phyloP scores from a whole-genome alignment of 805 yeast species.

The Saturnispora saitoi region DNA sequence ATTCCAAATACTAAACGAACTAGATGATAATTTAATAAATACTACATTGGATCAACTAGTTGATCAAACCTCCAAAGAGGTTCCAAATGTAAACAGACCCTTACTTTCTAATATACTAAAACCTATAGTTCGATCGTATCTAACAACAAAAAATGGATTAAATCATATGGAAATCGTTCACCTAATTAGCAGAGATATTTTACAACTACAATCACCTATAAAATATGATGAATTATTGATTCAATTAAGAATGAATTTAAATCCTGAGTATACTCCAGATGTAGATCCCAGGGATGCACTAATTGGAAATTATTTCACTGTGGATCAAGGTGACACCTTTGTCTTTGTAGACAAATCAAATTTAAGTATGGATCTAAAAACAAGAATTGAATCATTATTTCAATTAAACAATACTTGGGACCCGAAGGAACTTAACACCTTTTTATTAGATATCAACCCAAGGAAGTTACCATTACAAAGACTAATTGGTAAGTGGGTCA shows the following conservation, averaged over 20 bases:
- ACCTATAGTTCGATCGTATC: neutral
- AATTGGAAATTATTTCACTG: slow-evolving; percentile 27
- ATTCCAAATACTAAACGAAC: neutral
- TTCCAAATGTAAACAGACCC: neutral
- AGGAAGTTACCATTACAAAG: neutral
- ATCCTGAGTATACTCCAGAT: slow-evolving; percentile 42
- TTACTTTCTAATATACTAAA: neutral
- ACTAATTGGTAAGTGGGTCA: neutral
- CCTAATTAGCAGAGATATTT: slow-evolving; percentile 10
- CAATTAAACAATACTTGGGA: neutral
- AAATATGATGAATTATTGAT: slow-evolving; percentile 47
- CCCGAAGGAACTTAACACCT: neutral
- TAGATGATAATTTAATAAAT: neutral
- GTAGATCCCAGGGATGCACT: slow-evolving; percentile 47
- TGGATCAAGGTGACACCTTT: slow-evolving; percentile 1
- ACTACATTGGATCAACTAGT: neutral
- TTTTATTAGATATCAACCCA: neutral
- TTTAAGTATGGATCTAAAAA: neutral
- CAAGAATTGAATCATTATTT: neutral
- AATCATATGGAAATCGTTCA: slow-evolving; percentile 15
- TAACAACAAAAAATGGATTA: slow-evolving; percentile 2
- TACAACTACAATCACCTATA: slow-evolving; percentile 7
- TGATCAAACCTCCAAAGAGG: neutral
- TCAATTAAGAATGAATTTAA: slow-evolving; percentile 54
- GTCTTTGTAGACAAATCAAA: neutral